These are phyloP conservation scores for Sporobolomyces pararoseus DNA, from an alignment of 768 basidiomycete genomes.

Conservation along the genomic window DNA sequence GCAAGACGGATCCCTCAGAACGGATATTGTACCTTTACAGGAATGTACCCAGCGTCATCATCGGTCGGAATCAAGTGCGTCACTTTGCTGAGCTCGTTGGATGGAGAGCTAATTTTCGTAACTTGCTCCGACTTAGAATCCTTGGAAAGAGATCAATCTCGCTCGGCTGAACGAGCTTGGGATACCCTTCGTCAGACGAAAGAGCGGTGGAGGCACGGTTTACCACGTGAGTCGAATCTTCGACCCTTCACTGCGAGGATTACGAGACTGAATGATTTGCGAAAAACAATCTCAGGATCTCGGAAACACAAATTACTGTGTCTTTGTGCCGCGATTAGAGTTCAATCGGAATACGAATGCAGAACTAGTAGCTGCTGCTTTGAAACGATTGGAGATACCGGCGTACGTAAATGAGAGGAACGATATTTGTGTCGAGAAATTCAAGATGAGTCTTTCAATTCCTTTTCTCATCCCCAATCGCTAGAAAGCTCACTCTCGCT, in stretches of 20 bases:
- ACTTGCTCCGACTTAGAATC: slow-evolving; percentile 58
- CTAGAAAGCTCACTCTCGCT: no score
- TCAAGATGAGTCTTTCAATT: slow-evolving; percentile 76
- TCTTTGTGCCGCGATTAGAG: slow-evolving; percentile 73
- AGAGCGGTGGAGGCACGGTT: slow-evolving; percentile 92
- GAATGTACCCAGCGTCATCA: slow-evolving; percentile 81
- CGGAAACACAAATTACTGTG: slow-evolving; percentile 95
- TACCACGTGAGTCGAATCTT: slow-evolving; percentile 68
- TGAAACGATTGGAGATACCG: slow-evolving; percentile 65
- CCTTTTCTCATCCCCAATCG: slow-evolving; percentile 35
- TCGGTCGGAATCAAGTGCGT: slow-evolving; percentile 74
- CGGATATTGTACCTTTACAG: slow-evolving; percentile 84
- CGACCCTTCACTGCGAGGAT: no score
- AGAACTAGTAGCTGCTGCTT: slow-evolving; percentile 69
- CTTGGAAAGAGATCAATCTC: slow-evolving; percentile 94
- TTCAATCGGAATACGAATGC: slow-evolving; percentile 79
- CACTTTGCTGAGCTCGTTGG: background rate
- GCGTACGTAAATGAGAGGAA: slow-evolving; percentile 83
- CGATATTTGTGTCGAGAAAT: slow-evolving; percentile 74
- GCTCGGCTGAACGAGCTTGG: slow-evolving; percentile 55
- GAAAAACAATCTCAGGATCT: slow-evolving; percentile 62
- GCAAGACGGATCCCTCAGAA: slow-evolving; percentile 62
- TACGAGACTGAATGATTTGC: no score
- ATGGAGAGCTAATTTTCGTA: background rate
- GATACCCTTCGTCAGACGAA: slow-evolving; percentile 74